Conservation (phyloP, 805 yeast genomes). For the Osmozyma mogii region DNA sequence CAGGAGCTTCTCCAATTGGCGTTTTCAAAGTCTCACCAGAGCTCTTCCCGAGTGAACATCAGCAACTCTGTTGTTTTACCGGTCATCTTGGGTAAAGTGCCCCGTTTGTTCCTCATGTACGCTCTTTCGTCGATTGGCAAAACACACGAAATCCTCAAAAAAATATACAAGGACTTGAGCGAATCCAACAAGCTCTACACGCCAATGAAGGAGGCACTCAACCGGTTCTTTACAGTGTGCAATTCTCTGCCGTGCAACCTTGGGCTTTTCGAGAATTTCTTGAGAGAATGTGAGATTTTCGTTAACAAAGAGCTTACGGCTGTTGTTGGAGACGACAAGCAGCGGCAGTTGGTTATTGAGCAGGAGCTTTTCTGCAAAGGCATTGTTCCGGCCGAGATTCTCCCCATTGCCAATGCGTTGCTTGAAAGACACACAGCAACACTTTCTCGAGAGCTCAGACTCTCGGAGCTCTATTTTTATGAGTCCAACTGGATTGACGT, state of each 20-base stretch:
- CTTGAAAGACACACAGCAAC: conserved; percentile 40
- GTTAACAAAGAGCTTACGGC: conserved; percentile 23
- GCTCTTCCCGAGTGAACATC: conserved; percentile 14
- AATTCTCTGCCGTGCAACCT: conserved; percentile 48
- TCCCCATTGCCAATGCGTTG: conserved; percentile 33
- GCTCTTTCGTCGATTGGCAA: conserved; percentile 61
- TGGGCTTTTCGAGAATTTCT: conserved; percentile 49
- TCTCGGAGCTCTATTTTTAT: conserved; percentile 52
- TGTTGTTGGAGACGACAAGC: background rate
- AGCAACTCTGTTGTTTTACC: conserved; percentile 45
- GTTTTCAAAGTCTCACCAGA: conserved; percentile 14
- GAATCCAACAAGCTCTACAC: conserved; percentile 33
- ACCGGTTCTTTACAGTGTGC: conserved; percentile 40
- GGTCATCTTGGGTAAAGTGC: conserved; percentile 58
- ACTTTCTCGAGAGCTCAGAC: conserved; percentile 37
- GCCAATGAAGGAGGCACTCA: conserved; percentile 48
- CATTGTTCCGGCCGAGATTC: conserved; percentile 39
- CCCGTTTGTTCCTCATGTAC: conserved; percentile 58
- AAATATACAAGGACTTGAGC: conserved; percentile 43
- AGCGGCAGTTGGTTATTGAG: conserved; percentile 32
- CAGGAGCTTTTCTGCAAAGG: conserved; percentile 58
- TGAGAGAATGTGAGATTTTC: conserved; percentile 47
- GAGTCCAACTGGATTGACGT: conserved; percentile 59
- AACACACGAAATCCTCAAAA: conserved; percentile 48
- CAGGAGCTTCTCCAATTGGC: conserved; percentile 60